Evolutionary conservation across 805 yeast genomes (phyloP), one percentile per base, ranked within the genome.

Genomic region (Cyberlindnera meyerae): DNA sequence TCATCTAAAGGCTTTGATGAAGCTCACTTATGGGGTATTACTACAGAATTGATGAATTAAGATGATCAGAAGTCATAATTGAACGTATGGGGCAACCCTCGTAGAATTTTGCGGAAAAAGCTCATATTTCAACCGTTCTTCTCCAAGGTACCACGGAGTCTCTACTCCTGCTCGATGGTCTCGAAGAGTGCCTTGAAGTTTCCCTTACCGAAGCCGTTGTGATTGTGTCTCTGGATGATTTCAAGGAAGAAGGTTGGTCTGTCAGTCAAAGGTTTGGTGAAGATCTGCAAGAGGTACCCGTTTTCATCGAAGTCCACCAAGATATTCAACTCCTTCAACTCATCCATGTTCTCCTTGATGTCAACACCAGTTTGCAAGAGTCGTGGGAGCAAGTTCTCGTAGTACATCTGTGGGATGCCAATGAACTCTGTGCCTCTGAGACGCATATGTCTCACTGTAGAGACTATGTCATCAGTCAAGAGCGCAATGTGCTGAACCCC

Each of bases 201-300:
- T 2, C 95, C 95, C 33, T 87, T 87, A 1, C 95, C 96, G 60
- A 86, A 86, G 0, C 96, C 96, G 42, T 79, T 71, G 55, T 83
- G 89, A 51, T 83, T 81, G 48, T 71, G 67, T 42, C 95, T 70
- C 60, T 86, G 93, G 44, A 86, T 86, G 17, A 86, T 71, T 57
- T 86, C 95, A 45, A 86, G 64, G 54, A 86, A 86, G 30, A 85
- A 67, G 0, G 95, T 84, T 20, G 96, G 96, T 26, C 95, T 67
- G 51, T 80, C 89, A 43, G 73, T 72, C 13, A 83, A 54, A 0
- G 94, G 90, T 47, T 78, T 76, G 14, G 93, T 82, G 60, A 87
- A 86, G 26, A 86, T 66, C 57, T 86, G 96, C 36, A 87, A 63
- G 15, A 86, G 66, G 52, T 86, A 86, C n/a, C 88, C 86, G 6